Evolutionary conservation across 2,329 filamentous ascomycete genomes (phyloP).

Genomic region (Colletotrichum paranaense): DNA sequence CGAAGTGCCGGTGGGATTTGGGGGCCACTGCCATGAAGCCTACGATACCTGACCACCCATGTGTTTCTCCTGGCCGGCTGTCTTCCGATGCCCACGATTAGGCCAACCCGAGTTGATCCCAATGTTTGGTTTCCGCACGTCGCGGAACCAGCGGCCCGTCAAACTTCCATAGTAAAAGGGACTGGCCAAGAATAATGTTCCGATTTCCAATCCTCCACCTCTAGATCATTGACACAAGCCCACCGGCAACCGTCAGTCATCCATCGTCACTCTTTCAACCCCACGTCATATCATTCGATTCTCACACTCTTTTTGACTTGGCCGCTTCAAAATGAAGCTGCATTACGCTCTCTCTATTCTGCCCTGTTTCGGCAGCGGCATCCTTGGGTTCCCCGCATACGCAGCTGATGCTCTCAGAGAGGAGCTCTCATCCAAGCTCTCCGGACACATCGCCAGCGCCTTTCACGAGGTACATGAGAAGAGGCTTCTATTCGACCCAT

Average conservation of each 20-base stretch:
- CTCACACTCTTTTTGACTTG: conserved; percentile 13
- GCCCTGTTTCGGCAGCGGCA: conserved; percentile 19
- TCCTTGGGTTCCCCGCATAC: conserved; percentile 32
- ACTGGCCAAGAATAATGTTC: conserved; percentile 8
- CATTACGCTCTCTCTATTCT: conserved; percentile 23
- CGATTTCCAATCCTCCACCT: conserved; percentile 21
- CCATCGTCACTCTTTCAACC: conserved; percentile 10
- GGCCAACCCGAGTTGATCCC: conserved; percentile 1
- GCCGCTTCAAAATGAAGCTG: conserved; percentile 14
- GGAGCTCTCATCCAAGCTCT: conserved; percentile 9
- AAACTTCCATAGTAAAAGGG: background rate
- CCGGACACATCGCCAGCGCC: conserved; percentile 16
- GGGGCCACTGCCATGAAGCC: background rate
- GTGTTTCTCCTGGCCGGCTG: background rate
- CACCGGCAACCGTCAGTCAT: background rate
- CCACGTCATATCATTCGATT: background rate
- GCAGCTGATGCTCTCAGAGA: conserved; percentile 26
- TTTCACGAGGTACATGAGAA: conserved; percentile 35
- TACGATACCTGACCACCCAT: background rate
- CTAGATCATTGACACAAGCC: background rate
- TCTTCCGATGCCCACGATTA: background rate
- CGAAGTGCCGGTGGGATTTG: background rate
- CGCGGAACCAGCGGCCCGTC: background rate
- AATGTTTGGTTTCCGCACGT: background rate
- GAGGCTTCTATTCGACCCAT: conserved; percentile 35